phyloP scores from a whole-genome alignment of 805 yeast genomes.

The Grigorovia humatica region DNA sequence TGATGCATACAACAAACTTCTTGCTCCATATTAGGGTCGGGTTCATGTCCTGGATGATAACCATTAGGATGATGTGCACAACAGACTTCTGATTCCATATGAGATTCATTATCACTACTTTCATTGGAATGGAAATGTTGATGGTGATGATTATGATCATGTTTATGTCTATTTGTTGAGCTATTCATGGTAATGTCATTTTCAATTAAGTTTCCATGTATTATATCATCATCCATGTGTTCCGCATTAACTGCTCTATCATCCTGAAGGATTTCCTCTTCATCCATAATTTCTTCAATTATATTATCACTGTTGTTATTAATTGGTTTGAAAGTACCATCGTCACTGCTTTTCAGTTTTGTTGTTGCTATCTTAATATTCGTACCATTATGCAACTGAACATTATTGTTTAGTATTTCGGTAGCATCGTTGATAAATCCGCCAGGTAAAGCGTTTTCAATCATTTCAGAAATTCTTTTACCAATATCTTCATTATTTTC shows the following conservation, averaged over 20 bases:
- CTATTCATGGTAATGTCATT: not conserved
- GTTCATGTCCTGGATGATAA: not conserved
- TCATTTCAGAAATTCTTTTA: conserved; percentile 21
- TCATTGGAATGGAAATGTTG: conserved; percentile 2
- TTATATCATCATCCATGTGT: not conserved
- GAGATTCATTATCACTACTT: not conserved
- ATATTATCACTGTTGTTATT: not conserved
- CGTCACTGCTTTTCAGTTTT: not conserved
- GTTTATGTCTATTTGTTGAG: not conserved
- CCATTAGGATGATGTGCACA: not conserved
- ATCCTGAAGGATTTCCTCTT: not conserved
- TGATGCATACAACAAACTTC: conserved; percentile 9
- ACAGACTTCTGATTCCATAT: not conserved
- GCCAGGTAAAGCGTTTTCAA: conserved; percentile 23
- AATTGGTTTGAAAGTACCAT: no score
- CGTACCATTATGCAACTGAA: not conserved
- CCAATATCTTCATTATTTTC: conserved; percentile 21
- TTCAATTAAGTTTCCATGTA: not conserved
- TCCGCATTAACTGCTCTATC: not conserved
- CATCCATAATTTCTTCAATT: conserved; percentile 1
- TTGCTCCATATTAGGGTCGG: conserved; percentile 1
- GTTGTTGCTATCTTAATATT: not conserved
- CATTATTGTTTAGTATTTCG: not conserved
- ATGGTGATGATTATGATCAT: not conserved
- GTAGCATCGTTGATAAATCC: conserved; percentile 18